Conservation (phyloP, 495 filamentous ascomycete genomes). For the Cenococcum geophilum region DNA sequence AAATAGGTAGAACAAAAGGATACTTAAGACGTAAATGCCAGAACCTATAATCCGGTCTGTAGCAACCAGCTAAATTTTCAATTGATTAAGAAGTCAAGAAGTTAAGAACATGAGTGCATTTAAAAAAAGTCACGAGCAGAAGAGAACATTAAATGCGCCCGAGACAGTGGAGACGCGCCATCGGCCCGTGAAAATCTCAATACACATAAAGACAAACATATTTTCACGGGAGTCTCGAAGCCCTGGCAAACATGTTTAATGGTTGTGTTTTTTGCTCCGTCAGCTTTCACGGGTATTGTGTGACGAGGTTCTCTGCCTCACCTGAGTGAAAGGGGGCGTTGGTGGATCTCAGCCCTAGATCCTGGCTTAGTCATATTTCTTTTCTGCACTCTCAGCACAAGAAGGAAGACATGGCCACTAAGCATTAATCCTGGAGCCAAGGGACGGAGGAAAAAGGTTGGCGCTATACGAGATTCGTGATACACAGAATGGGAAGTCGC, state of each 20-base stretch:
- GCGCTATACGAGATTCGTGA: too few relatives aligned
- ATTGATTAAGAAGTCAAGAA: background rate
- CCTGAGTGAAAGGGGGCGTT: background rate
- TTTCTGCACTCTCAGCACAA: background rate
- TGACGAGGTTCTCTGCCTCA: too few relatives aligned
- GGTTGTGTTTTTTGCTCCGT: too few relatives aligned
- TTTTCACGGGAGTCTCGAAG: background rate
- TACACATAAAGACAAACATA: background rate
- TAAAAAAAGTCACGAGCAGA: background rate
- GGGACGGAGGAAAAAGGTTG: background rate
- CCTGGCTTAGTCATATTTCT: background rate
- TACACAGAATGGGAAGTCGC: background rate
- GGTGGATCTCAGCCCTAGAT: background rate
- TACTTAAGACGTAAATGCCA: background rate
- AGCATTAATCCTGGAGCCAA: background rate
- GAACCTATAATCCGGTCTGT: background rate
- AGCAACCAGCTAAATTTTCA: background rate
- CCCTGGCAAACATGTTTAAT: background rate
- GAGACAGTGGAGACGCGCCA: background rate
- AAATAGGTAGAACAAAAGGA: background rate
- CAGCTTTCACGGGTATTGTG: background rate
- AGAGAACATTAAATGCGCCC: too few relatives aligned
- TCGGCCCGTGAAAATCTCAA: background rate
- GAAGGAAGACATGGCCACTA: too few relatives aligned
- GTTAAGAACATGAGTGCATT: background rate